These are phyloP conservation scores for Penicillium tannophilum DNA, from an alignment of 495 filamentous ascomycete genomes.

Conservation along the genomic window DNA sequence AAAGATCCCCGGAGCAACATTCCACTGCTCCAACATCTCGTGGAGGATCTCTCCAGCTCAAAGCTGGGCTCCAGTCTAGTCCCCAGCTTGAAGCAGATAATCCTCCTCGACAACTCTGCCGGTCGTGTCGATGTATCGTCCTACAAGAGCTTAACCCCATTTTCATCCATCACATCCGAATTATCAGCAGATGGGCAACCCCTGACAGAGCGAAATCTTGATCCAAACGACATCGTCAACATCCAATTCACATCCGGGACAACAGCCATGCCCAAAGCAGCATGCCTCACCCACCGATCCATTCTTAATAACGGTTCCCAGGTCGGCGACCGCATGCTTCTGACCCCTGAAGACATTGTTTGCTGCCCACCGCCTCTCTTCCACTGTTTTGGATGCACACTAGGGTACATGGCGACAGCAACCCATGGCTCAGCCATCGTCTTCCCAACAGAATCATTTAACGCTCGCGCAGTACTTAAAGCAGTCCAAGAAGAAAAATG, in stretches of 20 bases:
- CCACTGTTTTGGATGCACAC: constrained; percentile 89
- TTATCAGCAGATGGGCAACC: constrained; percentile 50
- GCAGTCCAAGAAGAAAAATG: constrained; percentile 73
- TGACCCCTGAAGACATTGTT: constrained; percentile 70
- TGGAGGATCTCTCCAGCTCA: constrained; percentile 56
- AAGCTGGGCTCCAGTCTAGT: constrained; percentile 65
- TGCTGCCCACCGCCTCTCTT: constrained; percentile 89
- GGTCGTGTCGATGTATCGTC: constrained; percentile 54
- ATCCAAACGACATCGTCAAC: constrained; percentile 76
- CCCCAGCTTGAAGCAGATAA: constrained; percentile 68
- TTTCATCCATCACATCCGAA: constrained; percentile 44
- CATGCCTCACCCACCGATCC: constrained; percentile 78
- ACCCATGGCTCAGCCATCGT: constrained; percentile 85
- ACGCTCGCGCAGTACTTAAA: constrained; percentile 70
- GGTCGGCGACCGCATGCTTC: constrained; percentile 81
- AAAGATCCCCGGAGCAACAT: constrained; percentile 80
- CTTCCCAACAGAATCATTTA: constrained; percentile 86
- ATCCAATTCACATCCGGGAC: constrained; percentile 98
- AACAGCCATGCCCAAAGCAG: constrained; percentile 86
- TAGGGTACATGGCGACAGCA: constrained; percentile 93
- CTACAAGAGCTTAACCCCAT: constrained; percentile 56
- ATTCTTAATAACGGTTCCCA: constrained; percentile 90
- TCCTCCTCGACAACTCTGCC: constrained; percentile 79
- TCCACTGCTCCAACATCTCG: constrained; percentile 63
- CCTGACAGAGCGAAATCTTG: constrained; percentile 51